Evolutionary conservation across 2,329 filamentous ascomycete species (phyloP), one percentile per base, ranked within the genome.

Genomic region (Aspergillus awamori): DNA sequence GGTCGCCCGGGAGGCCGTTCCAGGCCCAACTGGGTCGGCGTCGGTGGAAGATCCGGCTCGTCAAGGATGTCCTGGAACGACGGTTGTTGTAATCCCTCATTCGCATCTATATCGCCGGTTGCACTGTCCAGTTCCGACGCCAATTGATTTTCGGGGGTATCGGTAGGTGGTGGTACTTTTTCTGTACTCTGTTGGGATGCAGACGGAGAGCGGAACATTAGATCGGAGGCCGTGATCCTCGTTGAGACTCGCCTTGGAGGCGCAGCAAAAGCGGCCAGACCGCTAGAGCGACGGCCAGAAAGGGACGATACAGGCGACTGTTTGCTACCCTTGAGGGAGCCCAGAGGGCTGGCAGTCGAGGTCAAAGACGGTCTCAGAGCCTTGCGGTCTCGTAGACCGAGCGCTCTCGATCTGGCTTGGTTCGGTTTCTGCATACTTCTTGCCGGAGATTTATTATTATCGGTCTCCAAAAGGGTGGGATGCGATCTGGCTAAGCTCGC

Each of bases 21-120:
- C 36, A 79, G 62, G 6, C 76, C 76, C 24, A 79, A 59, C 61
- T 79, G 73, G 15, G 77, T 77, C 28, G 78, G 78, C 7, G 77
- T 80, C n/a, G 77, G 77, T 13, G 88, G 89, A 5, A 91, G 79
- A 52, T 89, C 86, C 1, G 87, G 87, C 67, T 90, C 87, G 15
- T 81, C 81, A n/a, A 71, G 65, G 6, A 74, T 74, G 10, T 72
- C 69, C 17, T 71, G 66, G 58, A 70, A 60, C 8, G 69, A 64
- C 28, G 58, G 58, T 45, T 63, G 60, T 30, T 64, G 68, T 5
- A 67, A 55, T 20, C 69, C 65, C 15, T 58, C 53, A 17, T 61
- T 61, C 38, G 64, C 45, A 39, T 69, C 67, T 11, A 58, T 26
- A 43, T 69, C 70, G 45, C 63, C 67, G 28, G 71, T 73, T n/a